These are phyloP conservation scores for Dicorynia guianensis DNA, from an alignment of 306 rosid species.

Conservation along the genomic window DNA sequence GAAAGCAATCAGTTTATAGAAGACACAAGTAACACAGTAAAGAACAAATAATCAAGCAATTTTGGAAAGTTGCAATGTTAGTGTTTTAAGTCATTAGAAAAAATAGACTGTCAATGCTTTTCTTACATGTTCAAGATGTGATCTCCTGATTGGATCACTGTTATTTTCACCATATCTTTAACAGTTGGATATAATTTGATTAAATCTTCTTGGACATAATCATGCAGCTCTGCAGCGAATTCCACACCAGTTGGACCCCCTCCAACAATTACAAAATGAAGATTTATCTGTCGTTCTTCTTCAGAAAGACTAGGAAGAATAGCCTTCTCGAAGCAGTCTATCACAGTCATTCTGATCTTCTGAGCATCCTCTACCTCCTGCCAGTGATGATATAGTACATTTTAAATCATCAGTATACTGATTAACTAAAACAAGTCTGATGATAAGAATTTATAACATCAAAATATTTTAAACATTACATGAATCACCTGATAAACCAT, in stretches of 20 bases:
- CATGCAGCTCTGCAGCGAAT: conserved; percentile 98
- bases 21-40: not conserved
- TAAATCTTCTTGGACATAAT: conserved; percentile 80
- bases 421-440: not conserved
- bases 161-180: conserved; percentile 79
- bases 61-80: conserved; percentile 20
- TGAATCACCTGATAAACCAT: conserved; percentile 28
- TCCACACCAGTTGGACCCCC: conserved; percentile 99
- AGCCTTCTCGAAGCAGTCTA: conserved; percentile 94
- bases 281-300: conserved; percentile 77
- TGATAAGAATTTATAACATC: conserved; percentile 11
- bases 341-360: conserved; percentile 79
- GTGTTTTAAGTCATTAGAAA: conserved; percentile 18
- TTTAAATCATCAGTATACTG: conserved; percentile 16
- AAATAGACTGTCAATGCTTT: conserved; percentile 19
- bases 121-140: conserved; percentile 93
- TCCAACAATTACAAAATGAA: conserved; percentile 96
- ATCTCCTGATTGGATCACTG: conserved; percentile 95
- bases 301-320: conserved; percentile 80
- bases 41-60: not conserved
- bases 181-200: conserved; percentile 72
- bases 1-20: conserved; percentile 3
- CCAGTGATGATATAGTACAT: conserved; percentile 33
- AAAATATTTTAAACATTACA: conserved; percentile 13
- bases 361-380: conserved; percentile 96